phyloP scores from a whole-genome alignment of 2,329 filamentous ascomycete genomes.

The Pezicula neosporulosa region DNA sequence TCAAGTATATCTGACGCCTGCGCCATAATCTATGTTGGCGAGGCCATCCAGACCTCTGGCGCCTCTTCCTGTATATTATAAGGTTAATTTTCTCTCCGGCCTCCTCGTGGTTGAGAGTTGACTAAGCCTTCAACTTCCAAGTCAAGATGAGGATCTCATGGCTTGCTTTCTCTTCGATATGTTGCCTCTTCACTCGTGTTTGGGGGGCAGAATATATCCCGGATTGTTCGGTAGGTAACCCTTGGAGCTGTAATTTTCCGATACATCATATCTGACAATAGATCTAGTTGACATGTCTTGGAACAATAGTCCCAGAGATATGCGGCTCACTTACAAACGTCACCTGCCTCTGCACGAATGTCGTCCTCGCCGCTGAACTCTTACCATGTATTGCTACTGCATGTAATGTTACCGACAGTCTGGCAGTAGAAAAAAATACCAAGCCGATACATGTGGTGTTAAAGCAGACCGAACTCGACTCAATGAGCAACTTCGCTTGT shows the following conservation, averaged over 20 bases:
- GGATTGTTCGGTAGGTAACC: background rate
- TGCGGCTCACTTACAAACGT: slow-evolving; percentile 29
- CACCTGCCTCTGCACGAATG: slow-evolving; percentile 34
- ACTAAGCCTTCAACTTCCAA: too few species aligned
- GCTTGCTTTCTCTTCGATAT: background rate
- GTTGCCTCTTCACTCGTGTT: background rate
- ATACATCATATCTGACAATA: background rate
- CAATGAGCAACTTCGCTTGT: background rate
- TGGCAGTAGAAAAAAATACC: slow-evolving; percentile 40
- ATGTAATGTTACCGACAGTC: slow-evolving; percentile 33
- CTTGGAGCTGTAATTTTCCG: too few species aligned
- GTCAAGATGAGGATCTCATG: background rate
- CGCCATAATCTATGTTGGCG: too few species aligned
- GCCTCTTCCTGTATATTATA: too few species aligned
- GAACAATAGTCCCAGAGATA: slow-evolving; percentile 4
- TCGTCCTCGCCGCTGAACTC: slow-evolving; percentile 26
- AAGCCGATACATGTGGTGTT: slow-evolving; percentile 33
- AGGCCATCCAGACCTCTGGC: too few species aligned
- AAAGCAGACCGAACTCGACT: slow-evolving; percentile 10
- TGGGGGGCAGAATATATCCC: background rate
- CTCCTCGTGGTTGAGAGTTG: too few species aligned
- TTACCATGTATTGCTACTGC: slow-evolving; percentile 28
- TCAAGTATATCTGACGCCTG: too few species aligned
- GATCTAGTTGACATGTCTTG: background rate
- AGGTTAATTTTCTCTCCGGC: too few species aligned